These are phyloP conservation scores for Nicotiana rustica DNA, from an alignment of 305 asterid species.

Conservation along the genomic window DNA sequence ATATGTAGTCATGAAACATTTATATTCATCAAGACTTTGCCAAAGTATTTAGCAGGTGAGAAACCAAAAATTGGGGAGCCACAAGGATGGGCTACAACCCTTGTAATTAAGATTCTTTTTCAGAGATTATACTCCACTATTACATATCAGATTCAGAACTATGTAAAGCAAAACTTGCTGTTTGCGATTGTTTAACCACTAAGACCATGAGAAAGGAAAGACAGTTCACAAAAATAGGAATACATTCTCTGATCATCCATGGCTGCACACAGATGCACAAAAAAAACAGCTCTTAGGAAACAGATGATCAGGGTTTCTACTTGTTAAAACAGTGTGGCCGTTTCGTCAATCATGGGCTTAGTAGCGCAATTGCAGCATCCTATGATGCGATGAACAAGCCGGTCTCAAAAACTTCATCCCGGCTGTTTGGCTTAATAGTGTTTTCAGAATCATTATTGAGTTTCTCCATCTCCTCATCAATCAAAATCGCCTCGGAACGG, in stretches of 20 bases:
- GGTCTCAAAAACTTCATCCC: constrained; percentile 36
- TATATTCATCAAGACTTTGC: constrained; percentile 20
- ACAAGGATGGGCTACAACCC: constrained; percentile 31
- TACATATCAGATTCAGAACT: constrained; percentile 27
- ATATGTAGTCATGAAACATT: constrained; percentile 25
- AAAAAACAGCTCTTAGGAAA: constrained; percentile 41
- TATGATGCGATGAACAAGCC: constrained; percentile 39
- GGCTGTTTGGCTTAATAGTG: constrained; percentile 13
- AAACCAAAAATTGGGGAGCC: constrained; percentile 34
- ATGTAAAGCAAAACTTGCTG: constrained; percentile 30
- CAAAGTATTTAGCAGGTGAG: neutral
- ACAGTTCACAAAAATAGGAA: constrained; percentile 34
- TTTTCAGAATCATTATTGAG: constrained; percentile 31
- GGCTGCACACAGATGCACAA: constrained; percentile 44
- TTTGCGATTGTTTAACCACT: constrained; percentile 21
- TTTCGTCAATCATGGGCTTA: constrained; percentile 41
- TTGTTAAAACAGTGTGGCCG: constrained; percentile 24
- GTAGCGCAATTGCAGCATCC: constrained; percentile 25
- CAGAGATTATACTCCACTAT: constrained; percentile 27
- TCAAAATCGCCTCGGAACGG: constrained; percentile 66
- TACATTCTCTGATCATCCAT: constrained; percentile 40
- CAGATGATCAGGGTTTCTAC: constrained; percentile 38
- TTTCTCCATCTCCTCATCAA: constrained; percentile 64
- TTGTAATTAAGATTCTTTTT: neutral
- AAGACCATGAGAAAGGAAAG: constrained; percentile 40